Evolutionary conservation across 1,284 basidiomycete genomes (phyloP).

Genomic region (Ceratobasidium theobromae): DNA sequence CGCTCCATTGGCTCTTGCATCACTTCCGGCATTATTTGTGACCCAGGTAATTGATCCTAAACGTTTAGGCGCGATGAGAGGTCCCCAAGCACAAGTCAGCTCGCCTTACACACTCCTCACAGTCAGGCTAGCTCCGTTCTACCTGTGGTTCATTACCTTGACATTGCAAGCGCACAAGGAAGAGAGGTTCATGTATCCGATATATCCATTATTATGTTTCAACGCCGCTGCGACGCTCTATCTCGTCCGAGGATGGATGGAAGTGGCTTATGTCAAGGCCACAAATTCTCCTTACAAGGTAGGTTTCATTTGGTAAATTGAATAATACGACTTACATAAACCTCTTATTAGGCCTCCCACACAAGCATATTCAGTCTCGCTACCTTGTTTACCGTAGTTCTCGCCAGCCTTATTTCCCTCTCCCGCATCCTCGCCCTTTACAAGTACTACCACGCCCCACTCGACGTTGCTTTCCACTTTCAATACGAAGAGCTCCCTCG

Average conservation of each 20-base stretch:
- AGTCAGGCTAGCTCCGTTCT: conserved; percentile 79
- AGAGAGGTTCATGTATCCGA: conserved; percentile 96
- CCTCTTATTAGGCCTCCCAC: conserved; percentile 63
- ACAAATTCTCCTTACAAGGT: conserved; percentile 85
- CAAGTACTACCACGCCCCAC: conserved; percentile 89
- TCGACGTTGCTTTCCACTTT: conserved; percentile 72
- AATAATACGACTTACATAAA: conserved; percentile 8
- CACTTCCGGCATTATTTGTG: conserved; percentile 77
- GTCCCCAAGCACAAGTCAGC: conserved; percentile 57
- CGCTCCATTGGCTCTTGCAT: conserved; percentile 73
- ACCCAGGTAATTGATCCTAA: conserved; percentile 76
- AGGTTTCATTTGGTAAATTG: conserved; percentile 40
- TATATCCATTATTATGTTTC: conserved; percentile 89
- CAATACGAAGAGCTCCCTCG: conserved; percentile 79
- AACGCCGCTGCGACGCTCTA: conserved; percentile 89
- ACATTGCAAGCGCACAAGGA: conserved; percentile 91
- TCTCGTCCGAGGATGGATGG: conserved; percentile 82
- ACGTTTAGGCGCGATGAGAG: conserved; percentile 68
- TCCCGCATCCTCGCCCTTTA: conserved; percentile 80
- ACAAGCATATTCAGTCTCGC: conserved; percentile 73
- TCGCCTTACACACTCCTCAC: conserved; percentile 77
- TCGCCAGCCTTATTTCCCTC: conserved; percentile 69
- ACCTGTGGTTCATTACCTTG: conserved; percentile 85
- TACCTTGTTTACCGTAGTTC: conserved; percentile 68
- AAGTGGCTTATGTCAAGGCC: conserved; percentile 67